Evolutionary conservation across 345 rosid genomes (phyloP).

Genomic region (Brassica rapa): DNA sequence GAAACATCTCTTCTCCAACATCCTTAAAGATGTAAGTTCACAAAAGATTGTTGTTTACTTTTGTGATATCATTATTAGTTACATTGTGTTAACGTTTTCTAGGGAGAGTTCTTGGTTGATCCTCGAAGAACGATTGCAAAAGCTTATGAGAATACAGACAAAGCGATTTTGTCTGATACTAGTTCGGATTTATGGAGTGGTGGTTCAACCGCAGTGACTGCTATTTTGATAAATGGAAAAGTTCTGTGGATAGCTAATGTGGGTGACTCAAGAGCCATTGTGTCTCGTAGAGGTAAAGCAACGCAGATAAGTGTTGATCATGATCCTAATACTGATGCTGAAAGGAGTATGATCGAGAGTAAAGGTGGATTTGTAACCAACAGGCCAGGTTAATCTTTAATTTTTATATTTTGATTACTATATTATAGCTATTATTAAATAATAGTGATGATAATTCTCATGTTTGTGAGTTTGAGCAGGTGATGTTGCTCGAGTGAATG

Average conservation of each 20-base stretch:
- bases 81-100: conserved; percentile 21
- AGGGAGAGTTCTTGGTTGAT: conserved; percentile 72
- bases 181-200: conserved; percentile 61
- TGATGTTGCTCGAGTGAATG: conserved; percentile 78
- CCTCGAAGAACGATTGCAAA: conserved; percentile 55
- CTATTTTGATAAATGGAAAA: conserved; percentile 55
- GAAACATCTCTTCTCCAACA: conserved; percentile 65
- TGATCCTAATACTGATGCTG: conserved; percentile 56
- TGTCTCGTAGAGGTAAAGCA: conserved; percentile 50
- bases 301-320: conserved; percentile 61
- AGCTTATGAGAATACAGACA: conserved; percentile 74
- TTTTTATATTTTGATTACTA: neutral
- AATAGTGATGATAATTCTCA: neutral
- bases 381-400: conserved; percentile 55
- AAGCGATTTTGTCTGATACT: conserved; percentile 54
- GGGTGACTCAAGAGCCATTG: conserved; percentile 71
- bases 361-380: conserved; percentile 81
- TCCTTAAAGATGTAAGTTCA: conserved; percentile 60
- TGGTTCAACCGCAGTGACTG: conserved; percentile 83
- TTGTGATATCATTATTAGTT: neutral
- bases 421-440: neutral
- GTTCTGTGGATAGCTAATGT: conserved; percentile 66
- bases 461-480: conserved; percentile 44
- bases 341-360: conserved; percentile 64
- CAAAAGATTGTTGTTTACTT: neutral